Base-by-base conservation (phyloP, 345 rosid species). In the Microcos paniculata region DNA sequence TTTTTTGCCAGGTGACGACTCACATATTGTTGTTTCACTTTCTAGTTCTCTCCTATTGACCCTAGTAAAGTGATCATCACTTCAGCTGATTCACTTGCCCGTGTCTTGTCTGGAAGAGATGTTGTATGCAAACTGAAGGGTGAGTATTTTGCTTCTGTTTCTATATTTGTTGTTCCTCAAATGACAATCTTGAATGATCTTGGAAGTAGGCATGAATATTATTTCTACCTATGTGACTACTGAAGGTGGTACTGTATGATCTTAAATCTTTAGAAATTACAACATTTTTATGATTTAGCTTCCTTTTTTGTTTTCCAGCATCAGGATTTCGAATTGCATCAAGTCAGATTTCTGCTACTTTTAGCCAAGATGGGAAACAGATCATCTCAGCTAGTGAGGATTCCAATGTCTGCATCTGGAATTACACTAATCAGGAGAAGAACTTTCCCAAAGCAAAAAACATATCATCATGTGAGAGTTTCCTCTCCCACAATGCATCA, bases 281-380 rank as follows among this genome's bases (percentile, higher is more conserved):
- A 8, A 24, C 40, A 21, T 71, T 53, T n/a, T 55, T 4, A 15
- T 71, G 72, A 68, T 46, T 30, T 38, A 9, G 66, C 38, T 76
- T 80, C 28, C n/a, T n/a, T n/a, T 57, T 63, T 65, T 57, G 24
- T 57, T 33, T 75, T 69, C 43, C 77, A 84, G 82, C 82, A 21
- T 80, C 86, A 53, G 83, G 90, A 56, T 78, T 79, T 55, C 82
- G 87, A 56, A 62, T 51, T 63, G 75, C 88, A 6, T 87, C 84
- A 65, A 83, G 76, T 76, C 91, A 87, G 76, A 78, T 74, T 62
- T 77, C 67, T 38, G 90, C 94, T 18, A 82, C 88, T 12, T 88
- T 90, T 79, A 88, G 88, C 21, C 77, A 84, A 18, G 91, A 88
- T 33, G 90, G 94, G 46, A 87, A 84, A 62, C 90, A 90, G 65